A percentile compares a stretch with the other conserved stretches of the same genome.
These are phyloP conservation scores for Leccinellum rugosiceps DNA, from an alignment of 768 basidiomycete genomes.

Conservation along the genomic window DNA sequence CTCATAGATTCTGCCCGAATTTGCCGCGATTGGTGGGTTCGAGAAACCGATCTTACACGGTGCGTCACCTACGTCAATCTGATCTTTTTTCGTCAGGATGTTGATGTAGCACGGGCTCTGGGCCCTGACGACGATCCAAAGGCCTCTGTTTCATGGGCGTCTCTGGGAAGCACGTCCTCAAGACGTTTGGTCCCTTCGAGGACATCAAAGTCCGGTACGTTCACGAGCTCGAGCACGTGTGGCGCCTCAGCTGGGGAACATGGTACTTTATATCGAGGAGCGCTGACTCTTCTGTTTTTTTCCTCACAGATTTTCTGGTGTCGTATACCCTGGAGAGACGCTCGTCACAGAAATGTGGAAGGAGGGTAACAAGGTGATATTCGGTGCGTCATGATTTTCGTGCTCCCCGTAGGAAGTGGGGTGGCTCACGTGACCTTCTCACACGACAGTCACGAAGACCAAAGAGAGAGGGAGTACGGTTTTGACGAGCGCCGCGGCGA, in stretches of 20 bases:
- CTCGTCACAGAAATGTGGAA: slow-evolving; percentile 99
- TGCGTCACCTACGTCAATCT: slow-evolving; percentile 10
- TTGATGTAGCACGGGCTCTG: not conserved
- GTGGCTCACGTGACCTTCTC: slow-evolving; percentile 1
- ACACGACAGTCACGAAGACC: slow-evolving; percentile 67
- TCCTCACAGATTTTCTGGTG: slow-evolving; percentile 76
- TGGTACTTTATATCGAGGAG: not conserved
- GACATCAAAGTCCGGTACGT: slow-evolving; percentile 93
- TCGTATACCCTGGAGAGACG: slow-evolving; percentile 95
- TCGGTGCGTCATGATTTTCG: slow-evolving; percentile 58
- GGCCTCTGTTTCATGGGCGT: slow-evolving; percentile 92
- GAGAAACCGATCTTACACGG: slow-evolving; percentile 85
- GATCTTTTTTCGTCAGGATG: not conserved
- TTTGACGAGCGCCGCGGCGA: slow-evolving; percentile 79
- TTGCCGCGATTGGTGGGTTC: slow-evolving; percentile 94
- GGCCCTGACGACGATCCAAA: slow-evolving; percentile 11
- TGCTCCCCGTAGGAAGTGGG: not conserved
- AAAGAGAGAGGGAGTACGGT: slow-evolving; percentile 79
- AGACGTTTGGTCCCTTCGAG: slow-evolving; percentile 78
- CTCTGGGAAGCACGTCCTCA: slow-evolving; percentile 87
- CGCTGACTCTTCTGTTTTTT: not conserved
- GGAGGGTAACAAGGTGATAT: slow-evolving; percentile 85
- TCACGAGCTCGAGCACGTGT: not conserved
- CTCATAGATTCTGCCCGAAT: slow-evolving; percentile 80
- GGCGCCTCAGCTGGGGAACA: not conserved